Conservation (phyloP, 179 eudicot genomes). For the Gypsophila paniculata region DNA sequence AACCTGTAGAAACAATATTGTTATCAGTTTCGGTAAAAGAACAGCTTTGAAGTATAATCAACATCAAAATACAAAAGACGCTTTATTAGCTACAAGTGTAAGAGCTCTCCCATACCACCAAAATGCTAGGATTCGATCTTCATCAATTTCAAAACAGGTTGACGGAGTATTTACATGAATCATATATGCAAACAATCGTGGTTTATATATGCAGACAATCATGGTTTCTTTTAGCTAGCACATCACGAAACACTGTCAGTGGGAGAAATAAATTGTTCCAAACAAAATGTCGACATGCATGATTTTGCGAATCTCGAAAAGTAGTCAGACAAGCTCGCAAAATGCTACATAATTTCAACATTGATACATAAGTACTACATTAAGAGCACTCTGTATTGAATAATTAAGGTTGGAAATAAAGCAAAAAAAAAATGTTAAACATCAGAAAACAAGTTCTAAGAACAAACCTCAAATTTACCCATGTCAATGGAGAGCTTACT, state of each 20-base stretch:
- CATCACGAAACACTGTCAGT: not conserved
- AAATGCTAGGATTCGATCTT: not conserved
- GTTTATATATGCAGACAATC: not conserved
- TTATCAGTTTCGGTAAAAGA: slow-evolving; percentile 3
- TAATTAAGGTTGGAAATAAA: not conserved
- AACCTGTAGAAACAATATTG: slow-evolving; percentile 29
- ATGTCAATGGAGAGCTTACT: slow-evolving; percentile 19
- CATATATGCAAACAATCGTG: not conserved
- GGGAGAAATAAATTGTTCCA: not conserved
- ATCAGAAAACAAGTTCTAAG: not conserved
- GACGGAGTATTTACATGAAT: not conserved
- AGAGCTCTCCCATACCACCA: not conserved
- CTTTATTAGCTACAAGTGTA: not conserved
- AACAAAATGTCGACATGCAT: not conserved
- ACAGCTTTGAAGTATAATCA: not conserved
- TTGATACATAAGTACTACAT: not conserved
- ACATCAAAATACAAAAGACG: not conserved
- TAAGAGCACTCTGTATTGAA: not conserved
- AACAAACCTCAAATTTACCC: slow-evolving; percentile 36
- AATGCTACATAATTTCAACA: not conserved
- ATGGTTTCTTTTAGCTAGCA: not conserved
- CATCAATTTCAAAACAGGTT: not conserved
- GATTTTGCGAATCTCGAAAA: not conserved
- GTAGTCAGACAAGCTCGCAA: not conserved
- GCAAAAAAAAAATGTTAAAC: not conserved